Evolutionary conservation across 352 stramenopile species (phyloP).

Genomic region (Saprolegnia parasitica): DNA sequence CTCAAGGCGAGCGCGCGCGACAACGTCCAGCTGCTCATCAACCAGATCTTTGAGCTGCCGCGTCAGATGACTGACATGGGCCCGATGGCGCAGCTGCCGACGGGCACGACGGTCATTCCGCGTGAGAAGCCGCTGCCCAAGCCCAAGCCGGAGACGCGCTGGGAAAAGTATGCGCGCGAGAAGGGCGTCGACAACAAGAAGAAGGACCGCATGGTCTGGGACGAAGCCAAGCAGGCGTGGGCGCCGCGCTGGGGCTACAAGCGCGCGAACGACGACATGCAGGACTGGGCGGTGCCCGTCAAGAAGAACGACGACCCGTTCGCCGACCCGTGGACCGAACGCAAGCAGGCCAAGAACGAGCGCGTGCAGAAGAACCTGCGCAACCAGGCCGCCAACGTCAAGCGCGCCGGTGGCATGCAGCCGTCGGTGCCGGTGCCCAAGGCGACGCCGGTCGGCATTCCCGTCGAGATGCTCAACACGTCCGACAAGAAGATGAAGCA

Average conservation of each 20-base stretch:
- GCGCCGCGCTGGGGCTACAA: slow-evolving; percentile 92
- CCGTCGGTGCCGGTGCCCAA: slow-evolving; percentile 38
- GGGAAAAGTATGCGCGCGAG: slow-evolving; percentile 98
- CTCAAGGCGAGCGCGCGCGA: slow-evolving; percentile 85
- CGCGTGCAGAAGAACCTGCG: slow-evolving; percentile 92
- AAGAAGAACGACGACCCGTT: slow-evolving; percentile 86
- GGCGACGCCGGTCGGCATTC: slow-evolving; percentile 70
- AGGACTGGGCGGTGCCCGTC: slow-evolving; percentile 93
- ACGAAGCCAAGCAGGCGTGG: slow-evolving; percentile 94
- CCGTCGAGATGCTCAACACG: slow-evolving; percentile 85
- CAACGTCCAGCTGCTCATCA: slow-evolving; percentile 93
- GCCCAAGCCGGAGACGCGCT: slow-evolving; percentile 95
- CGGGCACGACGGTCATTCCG: slow-evolving; percentile 61
- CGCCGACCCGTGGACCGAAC: slow-evolving; percentile 91
- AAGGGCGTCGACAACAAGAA: slow-evolving; percentile 98
- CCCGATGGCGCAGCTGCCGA: slow-evolving; percentile 78
- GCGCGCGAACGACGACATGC: slow-evolving; percentile 71
- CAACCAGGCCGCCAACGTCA: slow-evolving; percentile 72
- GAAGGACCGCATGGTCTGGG: slow-evolving; percentile 94
- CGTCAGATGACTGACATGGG: slow-evolving; percentile 91
- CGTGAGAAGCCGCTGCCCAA: slow-evolving; percentile 87
- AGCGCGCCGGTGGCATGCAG: slow-evolving; percentile 64
- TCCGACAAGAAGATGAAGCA: slow-evolving; percentile 68
- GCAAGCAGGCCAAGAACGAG: slow-evolving; percentile 87
- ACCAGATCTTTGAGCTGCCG: slow-evolving; percentile 88